Percentiles rank a stretch among this genome's conserved stretches.
Evolutionary conservation across 495 filamentous ascomycete species (phyloP).

Genomic region (Daldinia loculata): DNA sequence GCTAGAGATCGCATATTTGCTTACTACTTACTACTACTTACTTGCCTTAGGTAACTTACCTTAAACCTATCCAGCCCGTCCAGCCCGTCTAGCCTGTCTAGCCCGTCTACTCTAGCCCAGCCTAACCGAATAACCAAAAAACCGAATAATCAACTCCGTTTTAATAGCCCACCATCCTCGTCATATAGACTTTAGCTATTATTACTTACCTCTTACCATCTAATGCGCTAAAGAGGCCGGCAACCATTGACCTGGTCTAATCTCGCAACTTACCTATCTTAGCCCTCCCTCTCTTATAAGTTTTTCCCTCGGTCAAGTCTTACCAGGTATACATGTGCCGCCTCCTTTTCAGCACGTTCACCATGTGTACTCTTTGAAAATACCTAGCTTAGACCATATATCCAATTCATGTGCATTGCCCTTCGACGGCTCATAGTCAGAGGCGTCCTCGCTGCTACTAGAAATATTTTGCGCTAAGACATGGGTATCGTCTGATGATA

Average conservation of each 20-base stretch:
- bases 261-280: neutral
- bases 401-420: neutral
- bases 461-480: slow-evolving; percentile 14
- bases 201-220: neutral
- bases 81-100: neutral
- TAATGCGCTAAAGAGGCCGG: neutral
- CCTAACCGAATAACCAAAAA: neutral
- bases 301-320: neutral
- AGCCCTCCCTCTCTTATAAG: neutral
- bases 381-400: slow-evolving; percentile 1
- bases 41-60: neutral
- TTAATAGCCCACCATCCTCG: neutral
- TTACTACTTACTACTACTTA: slow-evolving; percentile 12
- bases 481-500: slow-evolving; percentile 33
- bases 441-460: slow-evolving; percentile 6
- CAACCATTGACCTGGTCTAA: neutral
- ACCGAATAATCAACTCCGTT: neutral
- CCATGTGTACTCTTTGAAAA: slow-evolving; percentile 23
- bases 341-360: slow-evolving; percentile 12
- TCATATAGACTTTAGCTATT: neutral
- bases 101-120: neutral
- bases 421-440: neutral
- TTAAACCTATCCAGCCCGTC: neutral
- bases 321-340: neutral
- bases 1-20: slow-evolving; percentile 22